Percentiles rank a stretch among this genome's conserved stretches.
These are phyloP conservation scores for Flagelloscypha sp. DNA, from an alignment of 768 basidiomycete species.

Conservation along the genomic window DNA sequence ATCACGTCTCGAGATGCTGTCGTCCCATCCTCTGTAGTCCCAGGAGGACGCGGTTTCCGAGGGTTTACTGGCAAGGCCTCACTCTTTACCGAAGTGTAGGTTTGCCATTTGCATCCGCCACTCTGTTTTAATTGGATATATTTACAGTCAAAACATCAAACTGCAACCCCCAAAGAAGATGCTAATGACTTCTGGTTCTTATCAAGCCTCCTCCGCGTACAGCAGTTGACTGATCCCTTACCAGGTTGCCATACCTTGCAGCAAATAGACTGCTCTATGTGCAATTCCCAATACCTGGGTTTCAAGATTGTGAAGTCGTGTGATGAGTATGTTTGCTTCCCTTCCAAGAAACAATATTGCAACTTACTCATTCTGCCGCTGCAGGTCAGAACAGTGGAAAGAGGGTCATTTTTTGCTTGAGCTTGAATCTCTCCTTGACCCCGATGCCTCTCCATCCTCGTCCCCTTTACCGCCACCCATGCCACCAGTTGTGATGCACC, in stretches of 20 bases:
- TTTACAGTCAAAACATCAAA: conserved; percentile 38
- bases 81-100: conserved; percentile 49
- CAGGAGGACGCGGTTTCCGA: conserved; percentile 38
- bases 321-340: no score
- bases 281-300: conserved; percentile 47
- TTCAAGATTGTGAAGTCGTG: conserved; percentile 57
- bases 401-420: conserved; percentile 53
- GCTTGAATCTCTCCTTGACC: conserved; percentile 37
- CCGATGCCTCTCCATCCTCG: no score
- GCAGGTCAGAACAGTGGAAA: conserved; percentile 52
- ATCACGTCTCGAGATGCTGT: conserved; percentile 26
- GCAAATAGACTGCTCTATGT: conserved; percentile 43
- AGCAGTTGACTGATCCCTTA: no score
- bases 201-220: no score
- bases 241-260: conserved; percentile 59
- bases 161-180: conserved; percentile 39
- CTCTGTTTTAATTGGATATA: conserved; percentile 5
- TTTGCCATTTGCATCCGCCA: conserved; percentile 5
- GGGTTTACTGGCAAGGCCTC: conserved; percentile 54
- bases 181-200: conserved; percentile 55
- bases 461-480: no score
- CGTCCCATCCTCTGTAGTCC: conserved; percentile 28
- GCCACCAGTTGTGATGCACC: no score
- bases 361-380: no score
- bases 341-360: no score